Evolutionary conservation across 2,329 filamentous ascomycete genomes (phyloP).

Genomic region (Diaporthe eres): DNA sequence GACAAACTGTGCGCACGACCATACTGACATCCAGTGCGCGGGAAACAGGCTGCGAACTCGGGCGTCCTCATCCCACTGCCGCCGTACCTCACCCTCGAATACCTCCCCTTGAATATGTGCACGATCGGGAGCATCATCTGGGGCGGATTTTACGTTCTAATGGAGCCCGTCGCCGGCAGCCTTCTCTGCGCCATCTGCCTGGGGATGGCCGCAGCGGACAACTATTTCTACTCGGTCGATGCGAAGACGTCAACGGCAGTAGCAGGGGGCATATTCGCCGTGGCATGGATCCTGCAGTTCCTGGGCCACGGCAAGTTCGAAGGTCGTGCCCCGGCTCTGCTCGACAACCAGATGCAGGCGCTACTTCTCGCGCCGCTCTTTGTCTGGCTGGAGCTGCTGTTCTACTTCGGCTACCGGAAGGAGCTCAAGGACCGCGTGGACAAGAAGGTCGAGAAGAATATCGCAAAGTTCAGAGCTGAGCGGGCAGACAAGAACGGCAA

Average conservation of each 20-base stretch:
- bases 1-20: neutral
- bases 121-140: conserved; percentile 78
- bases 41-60: conserved; percentile 69
- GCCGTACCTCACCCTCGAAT: conserved; percentile 75
- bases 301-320: conserved; percentile 92
- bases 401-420: conserved; percentile 89
- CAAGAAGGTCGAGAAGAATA: conserved; percentile 80
- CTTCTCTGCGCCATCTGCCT: conserved; percentile 83
- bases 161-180: conserved; percentile 93
- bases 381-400: conserved; percentile 95
- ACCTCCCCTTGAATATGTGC: conserved; percentile 76
- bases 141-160: conserved; percentile 85
- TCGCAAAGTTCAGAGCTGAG: conserved; percentile 78
- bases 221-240: conserved; percentile 77
- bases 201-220: conserved; percentile 79
- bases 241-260: conserved; percentile 64
- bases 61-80: conserved; percentile 76
- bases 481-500: conserved; percentile 67
- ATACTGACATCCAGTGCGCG: conserved; percentile 2
- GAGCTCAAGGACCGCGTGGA: conserved; percentile 88
- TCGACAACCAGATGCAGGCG: conserved; percentile 94
- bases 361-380: conserved; percentile 95
- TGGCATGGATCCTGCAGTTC: conserved; percentile 91
- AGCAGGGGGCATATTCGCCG: conserved; percentile 77
- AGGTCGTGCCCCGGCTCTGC: conserved; percentile 85